These are phyloP conservation scores for Iris pallida DNA, from an alignment of 116 monocot species.

Conservation along the genomic window DNA sequence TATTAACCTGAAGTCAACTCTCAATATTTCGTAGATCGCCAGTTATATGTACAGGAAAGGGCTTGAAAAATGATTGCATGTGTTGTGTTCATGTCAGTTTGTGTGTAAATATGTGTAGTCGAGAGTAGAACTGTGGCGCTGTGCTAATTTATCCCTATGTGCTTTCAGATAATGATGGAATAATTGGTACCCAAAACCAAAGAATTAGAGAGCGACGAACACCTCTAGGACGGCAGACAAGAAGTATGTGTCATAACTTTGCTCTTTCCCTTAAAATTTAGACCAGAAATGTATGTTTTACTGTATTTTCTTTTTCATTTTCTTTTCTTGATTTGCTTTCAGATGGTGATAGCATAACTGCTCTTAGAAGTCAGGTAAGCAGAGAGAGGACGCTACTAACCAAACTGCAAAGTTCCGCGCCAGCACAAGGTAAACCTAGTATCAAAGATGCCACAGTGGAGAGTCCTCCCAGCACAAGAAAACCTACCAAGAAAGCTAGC, in stretches of 20 bases:
- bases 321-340: neutral
- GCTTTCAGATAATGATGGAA: slow-evolving; percentile 51
- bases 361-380: neutral
- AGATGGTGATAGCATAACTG: neutral
- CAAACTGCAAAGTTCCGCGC: neutral
- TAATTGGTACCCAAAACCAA: slow-evolving; percentile 48
- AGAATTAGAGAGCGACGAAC: slow-evolving; percentile 9
- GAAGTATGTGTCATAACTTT: neutral
- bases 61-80: neutral
- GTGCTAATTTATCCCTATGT: neutral
- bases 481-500: neutral
- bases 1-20: neutral
- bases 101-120: neutral
- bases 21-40: neutral
- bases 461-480: neutral
- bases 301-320: neutral
- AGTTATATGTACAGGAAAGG: neutral
- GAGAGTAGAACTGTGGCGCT: neutral
- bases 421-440: neutral
- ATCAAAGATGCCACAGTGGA: neutral
- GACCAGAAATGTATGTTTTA: neutral
- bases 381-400: neutral
- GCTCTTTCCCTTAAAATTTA: neutral
- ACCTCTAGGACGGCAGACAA: slow-evolving; percentile 6
- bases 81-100: neutral